Evolutionary conservation across 768 basidiomycete genomes (phyloP), one percentile per base, ranked within the genome.

Genomic region (Pleurotus tuber-regium): DNA sequence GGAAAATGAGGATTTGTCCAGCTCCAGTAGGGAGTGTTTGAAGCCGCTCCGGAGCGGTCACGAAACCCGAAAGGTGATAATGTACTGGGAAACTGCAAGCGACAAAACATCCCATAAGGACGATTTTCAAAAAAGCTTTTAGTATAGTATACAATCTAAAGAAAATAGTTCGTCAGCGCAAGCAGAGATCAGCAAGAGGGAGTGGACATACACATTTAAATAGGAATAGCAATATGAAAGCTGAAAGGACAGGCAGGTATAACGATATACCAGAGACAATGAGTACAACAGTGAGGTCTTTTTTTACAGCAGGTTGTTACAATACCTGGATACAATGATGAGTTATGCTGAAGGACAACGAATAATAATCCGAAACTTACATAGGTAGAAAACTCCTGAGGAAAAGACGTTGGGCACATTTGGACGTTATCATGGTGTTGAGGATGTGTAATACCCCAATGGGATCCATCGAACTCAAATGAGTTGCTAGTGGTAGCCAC

Each of bases 71-170:
- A 42, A 42, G 26, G 26, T 38, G 41, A 42, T 42, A 42, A 42
- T 42, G 36, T 19, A 51, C 11, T 56, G 51, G 56, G 54, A 54
- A 55, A 52, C 40, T 38, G 43, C n/a, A n/a, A n/a, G n/a, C n/a
- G n/a, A n/a, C n/a, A n/a, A n/a, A n/a, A n/a, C n/a, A n/a, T n/a
- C n/a, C n/a, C n/a, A n/a, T n/a, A n/a, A n/a, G n/a, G n/a, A n/a
- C n/a, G n/a, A n/a, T n/a, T n/a, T n/a, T n/a, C n/a, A n/a, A n/a
- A 44, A 28, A 19, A 44, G 43, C 14, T 28, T 26, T 29, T 26
- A n/a, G 43, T 44, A 9, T 11, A 29, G 12, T 42, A 18, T 42
- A 6, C 6, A 24, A 42, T 1, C 11, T 4, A 23, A 7, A 6
- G 19, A 23, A 42, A 19, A 7, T 8, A 19, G 16, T 14, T 19